Evolutionary conservation across 805 yeast genomes (phyloP), one percentile per base, ranked within the genome.

Genomic region (Wickerhamomyces rabaulensis): DNA sequence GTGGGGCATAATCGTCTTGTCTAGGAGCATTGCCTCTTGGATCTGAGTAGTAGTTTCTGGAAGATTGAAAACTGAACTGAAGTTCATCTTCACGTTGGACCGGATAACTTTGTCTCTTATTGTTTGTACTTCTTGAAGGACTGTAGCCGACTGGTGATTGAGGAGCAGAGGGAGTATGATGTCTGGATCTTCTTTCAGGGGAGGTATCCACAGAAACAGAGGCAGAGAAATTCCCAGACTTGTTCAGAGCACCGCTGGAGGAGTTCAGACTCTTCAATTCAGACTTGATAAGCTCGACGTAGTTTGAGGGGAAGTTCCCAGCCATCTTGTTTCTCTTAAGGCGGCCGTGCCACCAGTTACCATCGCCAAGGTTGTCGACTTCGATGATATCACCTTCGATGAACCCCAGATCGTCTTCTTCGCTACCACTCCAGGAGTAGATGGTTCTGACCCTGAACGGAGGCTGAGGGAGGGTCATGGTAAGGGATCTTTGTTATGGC

Each of bases 401-500:
- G 62, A 94, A 94, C 1, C 98, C 98, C 39, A 94, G 72, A 61
- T 94, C 97, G 40, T 87, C 85, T 46, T 82, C 87, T 57, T 86
- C 80, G 58, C 89, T 90, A 15, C 97, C 98, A 19, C 97, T 83
- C 97, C 97, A 91, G 21, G 96, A 88, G 61, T 87, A 92, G 36
- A 78, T 77, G 9, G 99, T 94, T 60, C 78, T 79, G 27, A 84
- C 95, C 60, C 75, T 74, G 64, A 87, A 87, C 4, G 95, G 95
- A 16, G 77, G 69, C 25, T 68, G 66, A 27, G 76, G 76, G 15
- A 43, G 36, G 12, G 54, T 38, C 58, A 57, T 55, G 16, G 20
- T 16, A 33, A 9, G 10, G 20, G 20, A 16, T 16, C 17, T 6
- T 33, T 33, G 4, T n/a, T 33, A 33, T 33, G 36, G 36, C 16